Evolutionary conservation across 768 basidiomycete genomes (phyloP), one percentile per base, ranked within the genome.

Genomic region (Mycena epipterygia): DNA sequence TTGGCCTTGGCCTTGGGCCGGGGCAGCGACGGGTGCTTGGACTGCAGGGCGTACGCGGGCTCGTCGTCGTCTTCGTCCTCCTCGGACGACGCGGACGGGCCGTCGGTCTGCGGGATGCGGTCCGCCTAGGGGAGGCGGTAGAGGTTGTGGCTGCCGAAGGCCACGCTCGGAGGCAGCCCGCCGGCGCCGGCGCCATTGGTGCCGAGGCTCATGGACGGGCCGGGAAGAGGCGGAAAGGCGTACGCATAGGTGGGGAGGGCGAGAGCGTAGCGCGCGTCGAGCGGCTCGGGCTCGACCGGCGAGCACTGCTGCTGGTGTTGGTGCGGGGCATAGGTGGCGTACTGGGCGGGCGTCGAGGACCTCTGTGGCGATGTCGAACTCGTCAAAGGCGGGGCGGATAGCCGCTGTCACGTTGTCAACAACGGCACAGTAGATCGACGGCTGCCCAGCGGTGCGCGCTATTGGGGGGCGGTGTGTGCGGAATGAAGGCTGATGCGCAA

Each of bases 321-420:
- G 4, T 64, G 65, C 13, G 70, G 70, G 48, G 81, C 75, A 27
- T 85, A 84, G 32, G 84, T 81, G 21, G 81, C 81, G 75, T 84
- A 78, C 58, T 56, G 68, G 69, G 80, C 81, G 67, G 81, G 81
- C 87, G 29, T 85, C 83, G 27, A 94, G 82, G 58, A 94, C 87
- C n/a, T 90, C 89, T n/a, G n/a, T 88, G 72, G 86, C 86, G 70
- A 95, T 87, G 46, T 93, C 93, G 73, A 91, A 90, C 74, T 92
- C 91, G 72, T 93, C 93, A 77, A 94, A 95, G 74, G 94, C 93
- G 74, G 87, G 82, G 76, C 89, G 89, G 78, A 93, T 88, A 73
- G 83, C 83, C n/a, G 82, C 79, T 71, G 94, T 89, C 61, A 93
- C 92, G 74, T 93, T 91, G 85, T 93, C 91, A 79, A 95, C 93